phyloP scores from a whole-genome alignment of 2,329 filamentous ascomycete genomes.

The Beauveria asiatica region DNA sequence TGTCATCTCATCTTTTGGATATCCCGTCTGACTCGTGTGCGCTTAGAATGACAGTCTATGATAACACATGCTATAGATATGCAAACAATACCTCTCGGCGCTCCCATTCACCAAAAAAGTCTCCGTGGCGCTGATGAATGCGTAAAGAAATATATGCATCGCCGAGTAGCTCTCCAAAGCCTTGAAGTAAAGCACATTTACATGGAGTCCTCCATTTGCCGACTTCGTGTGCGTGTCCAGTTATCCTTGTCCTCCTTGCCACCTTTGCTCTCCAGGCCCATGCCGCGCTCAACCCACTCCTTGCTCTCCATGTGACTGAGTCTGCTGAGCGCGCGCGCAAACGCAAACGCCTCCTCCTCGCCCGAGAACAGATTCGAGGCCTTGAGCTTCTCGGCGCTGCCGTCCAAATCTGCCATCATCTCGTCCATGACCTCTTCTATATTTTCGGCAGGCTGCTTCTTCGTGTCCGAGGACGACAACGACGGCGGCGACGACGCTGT shows the following conservation, averaged over 20 bases:
- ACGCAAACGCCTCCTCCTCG: conserved; percentile 94
- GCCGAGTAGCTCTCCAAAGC: not conserved
- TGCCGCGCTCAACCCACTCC: conserved; percentile 86
- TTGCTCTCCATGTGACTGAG: conserved; percentile 87
- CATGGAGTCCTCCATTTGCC: conserved; percentile 62
- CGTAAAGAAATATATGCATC: not conserved
- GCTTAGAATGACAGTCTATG: not conserved
- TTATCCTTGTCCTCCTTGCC: conserved; percentile 57
- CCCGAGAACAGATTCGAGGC: conserved; percentile 81
- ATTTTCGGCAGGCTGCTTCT: conserved; percentile 21
- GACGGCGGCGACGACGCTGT: conserved; percentile 12
- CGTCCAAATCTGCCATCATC: conserved; percentile 79
- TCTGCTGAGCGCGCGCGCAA: conserved; percentile 77
- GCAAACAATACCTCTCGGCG: not conserved
- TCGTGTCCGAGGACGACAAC: conserved; percentile 5
- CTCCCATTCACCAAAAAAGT: too few relatives aligned
- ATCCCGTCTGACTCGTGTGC: not conserved
- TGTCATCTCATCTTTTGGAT: not conserved
- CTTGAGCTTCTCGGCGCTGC: conserved; percentile 79
- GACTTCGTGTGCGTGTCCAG: conserved; percentile 57
- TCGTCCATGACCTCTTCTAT: conserved; percentile 65
- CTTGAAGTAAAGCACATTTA: conserved; percentile 19
- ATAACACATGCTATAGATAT: not conserved
- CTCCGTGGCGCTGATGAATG: not conserved
- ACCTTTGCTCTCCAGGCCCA: conserved; percentile 55